phyloP scores from a whole-genome alignment of 495 filamentous ascomycete genomes.

The Neurospora cerealis region DNA sequence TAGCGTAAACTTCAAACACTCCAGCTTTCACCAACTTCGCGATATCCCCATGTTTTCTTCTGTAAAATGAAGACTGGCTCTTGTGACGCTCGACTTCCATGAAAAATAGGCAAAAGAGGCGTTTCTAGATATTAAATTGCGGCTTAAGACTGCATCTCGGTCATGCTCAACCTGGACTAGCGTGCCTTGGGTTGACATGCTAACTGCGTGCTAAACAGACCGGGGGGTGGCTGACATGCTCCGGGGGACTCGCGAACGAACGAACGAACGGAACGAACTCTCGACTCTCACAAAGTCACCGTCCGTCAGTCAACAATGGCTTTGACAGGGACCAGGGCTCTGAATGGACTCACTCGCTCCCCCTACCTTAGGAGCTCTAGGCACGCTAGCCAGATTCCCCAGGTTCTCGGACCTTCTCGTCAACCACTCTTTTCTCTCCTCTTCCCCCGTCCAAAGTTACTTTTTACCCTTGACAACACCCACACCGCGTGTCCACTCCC shows the following conservation, averaged over 20 bases:
- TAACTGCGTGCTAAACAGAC: background rate
- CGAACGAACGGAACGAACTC: background rate
- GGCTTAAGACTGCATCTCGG: background rate
- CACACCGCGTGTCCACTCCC: background rate
- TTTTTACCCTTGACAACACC: background rate
- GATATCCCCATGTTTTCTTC: background rate
- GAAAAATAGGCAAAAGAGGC: background rate
- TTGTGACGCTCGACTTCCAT: background rate
- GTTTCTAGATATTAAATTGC: background rate
- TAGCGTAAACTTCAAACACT: background rate
- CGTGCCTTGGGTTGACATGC: background rate
- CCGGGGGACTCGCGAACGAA: background rate
- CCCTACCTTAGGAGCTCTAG: background rate
- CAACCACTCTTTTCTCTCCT: background rate
- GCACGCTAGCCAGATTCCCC: background rate
- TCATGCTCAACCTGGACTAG: background rate
- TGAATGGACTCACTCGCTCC: background rate
- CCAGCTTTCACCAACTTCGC: background rate
- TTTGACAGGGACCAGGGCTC: background rate
- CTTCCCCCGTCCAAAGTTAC: background rate
- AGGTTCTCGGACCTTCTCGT: background rate
- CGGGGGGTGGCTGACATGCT: background rate
- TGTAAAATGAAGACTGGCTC: background rate
- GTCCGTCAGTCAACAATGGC: background rate
- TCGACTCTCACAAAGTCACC: background rate